Conservation (phyloP, 225 moss, liverwort and hornwort genomes). For the Neckera pumila region DNA sequence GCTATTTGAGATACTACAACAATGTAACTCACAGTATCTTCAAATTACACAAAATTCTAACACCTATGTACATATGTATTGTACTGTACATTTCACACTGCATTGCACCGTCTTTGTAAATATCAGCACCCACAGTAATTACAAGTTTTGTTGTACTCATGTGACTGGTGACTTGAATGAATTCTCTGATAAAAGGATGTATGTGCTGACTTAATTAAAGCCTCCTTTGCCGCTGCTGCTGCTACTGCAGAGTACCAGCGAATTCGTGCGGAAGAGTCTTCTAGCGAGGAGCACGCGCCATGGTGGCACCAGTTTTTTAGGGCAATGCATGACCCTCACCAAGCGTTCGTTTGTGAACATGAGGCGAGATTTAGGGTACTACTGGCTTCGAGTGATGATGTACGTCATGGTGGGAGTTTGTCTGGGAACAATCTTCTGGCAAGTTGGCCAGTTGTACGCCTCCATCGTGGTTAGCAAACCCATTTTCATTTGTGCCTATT, state of each 20-base stretch:
- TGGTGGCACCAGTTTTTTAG: conserved; percentile 12
- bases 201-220: neutral
- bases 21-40: neutral
- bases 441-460: conserved; percentile 8
- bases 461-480: conserved; percentile 28
- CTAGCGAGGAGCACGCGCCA: neutral
- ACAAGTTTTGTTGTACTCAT: neutral
- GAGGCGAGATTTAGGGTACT: conserved; percentile 42
- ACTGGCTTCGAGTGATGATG: conserved; percentile 44
- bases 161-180: neutral
- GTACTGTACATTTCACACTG: neutral
- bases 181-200: neutral
- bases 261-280: neutral
- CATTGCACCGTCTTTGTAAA: neutral
- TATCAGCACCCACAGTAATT: neutral
- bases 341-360: conserved; percentile 47
- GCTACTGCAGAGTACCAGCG: neutral
- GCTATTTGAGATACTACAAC: neutral
- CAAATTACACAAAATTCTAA: neutral
- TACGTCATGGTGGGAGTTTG: conserved; percentile 23
- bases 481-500: neutral
- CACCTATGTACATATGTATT: neutral
- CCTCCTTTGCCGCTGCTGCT: neutral
- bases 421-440: conserved; percentile 42
- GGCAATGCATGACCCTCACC: conserved; percentile 27